phyloP scores from a whole-genome alignment of 1,284 basidiomycete genomes.

The Pyrrhoderma lamaoense region DNA sequence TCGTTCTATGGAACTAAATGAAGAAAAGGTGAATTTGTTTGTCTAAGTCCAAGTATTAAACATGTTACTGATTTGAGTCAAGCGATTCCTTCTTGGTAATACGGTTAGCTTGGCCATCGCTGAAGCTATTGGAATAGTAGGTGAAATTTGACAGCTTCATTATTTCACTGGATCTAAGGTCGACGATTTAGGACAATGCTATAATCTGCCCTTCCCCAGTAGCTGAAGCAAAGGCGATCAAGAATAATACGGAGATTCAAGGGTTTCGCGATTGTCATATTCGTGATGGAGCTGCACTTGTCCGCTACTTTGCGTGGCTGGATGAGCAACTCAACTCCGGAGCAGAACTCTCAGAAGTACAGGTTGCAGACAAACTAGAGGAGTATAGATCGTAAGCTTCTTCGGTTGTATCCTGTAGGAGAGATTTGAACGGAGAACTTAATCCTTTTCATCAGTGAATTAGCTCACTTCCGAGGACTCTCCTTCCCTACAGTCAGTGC shows the following conservation, averaged over 20 bases:
- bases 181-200: slow-evolving; percentile 41
- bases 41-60: not conserved
- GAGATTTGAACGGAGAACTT: slow-evolving; percentile 1
- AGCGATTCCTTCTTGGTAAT: slow-evolving; percentile 61
- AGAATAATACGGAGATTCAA: slow-evolving; percentile 81
- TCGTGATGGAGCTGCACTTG: slow-evolving; percentile 84
- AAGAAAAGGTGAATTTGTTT: slow-evolving; percentile 33
- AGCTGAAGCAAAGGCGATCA: slow-evolving; percentile 82
- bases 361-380: slow-evolving; percentile 77
- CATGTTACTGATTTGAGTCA: slow-evolving; percentile 10
- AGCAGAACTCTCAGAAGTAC: slow-evolving; percentile 68
- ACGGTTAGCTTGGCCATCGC: slow-evolving; percentile 76
- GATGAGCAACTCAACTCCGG: slow-evolving; percentile 73
- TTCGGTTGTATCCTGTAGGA: not conserved
- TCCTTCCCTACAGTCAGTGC: slow-evolving; percentile 94
- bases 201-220: slow-evolving; percentile 67
- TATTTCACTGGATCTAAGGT: not conserved
- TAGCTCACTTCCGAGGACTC: slow-evolving; percentile 76
- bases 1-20: slow-evolving; percentile 36
- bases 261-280: slow-evolving; percentile 89
- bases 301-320: slow-evolving; percentile 90
- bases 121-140: slow-evolving; percentile 62
- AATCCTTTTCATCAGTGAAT: slow-evolving; percentile 39
- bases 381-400: slow-evolving; percentile 69
- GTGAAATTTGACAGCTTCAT: slow-evolving; percentile 19